Base-by-base conservation (phyloP, 2,329 filamentous ascomycete genomes). In the Cytospora piceae region DNA sequence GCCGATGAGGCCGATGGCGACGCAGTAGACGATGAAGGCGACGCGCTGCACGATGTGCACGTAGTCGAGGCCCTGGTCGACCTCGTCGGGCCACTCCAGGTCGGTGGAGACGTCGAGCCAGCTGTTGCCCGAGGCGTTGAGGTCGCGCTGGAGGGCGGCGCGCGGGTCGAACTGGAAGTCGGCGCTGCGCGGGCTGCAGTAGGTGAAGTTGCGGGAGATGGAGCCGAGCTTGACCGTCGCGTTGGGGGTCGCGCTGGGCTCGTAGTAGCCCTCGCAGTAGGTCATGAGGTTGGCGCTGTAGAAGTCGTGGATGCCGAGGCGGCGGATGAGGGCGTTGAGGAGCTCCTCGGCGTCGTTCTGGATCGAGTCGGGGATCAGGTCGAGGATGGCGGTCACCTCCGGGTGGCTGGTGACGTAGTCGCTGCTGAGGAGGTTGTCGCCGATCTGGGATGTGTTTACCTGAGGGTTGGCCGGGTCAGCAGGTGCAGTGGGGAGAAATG, bases 31-130 rank as follows among this genome's bases (percentile, higher is more conserved):
- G 53, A 57, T 29, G 20, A 63, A 63, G 22, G 61, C 61, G 11
- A 37, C 61, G 42, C 61, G 61, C 61, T 63, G 61, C 29, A 63
- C 61, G 53, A 63, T 51, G 61, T 63, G 61, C 27, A 63, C 56
- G 27, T 53, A 53, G 11, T 57, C 15, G 14, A 63, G 42, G 29
- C 61, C 61, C 29, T 55, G 53, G 39, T 63, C 61, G 29, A 63
- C 51, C 39, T 63, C 39, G 39, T 63, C 61, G 11, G 61, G 61
- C 61, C 61, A 63, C 3, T 57, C 29, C 5, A 63, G 61, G 31
- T 63, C 61, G 1, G 46, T 4, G 22, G 61, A 57, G 27, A 51
- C 61, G 8, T 63, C 39, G 17, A 63, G 54, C 61, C 61, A 63
- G 39, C 29, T 15, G 22, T 63, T 63, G 1, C 61, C 61, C 2